Conservation (phyloP, 2,329 filamentous ascomycete genomes). For the Pyricularia pennisetigena region DNA sequence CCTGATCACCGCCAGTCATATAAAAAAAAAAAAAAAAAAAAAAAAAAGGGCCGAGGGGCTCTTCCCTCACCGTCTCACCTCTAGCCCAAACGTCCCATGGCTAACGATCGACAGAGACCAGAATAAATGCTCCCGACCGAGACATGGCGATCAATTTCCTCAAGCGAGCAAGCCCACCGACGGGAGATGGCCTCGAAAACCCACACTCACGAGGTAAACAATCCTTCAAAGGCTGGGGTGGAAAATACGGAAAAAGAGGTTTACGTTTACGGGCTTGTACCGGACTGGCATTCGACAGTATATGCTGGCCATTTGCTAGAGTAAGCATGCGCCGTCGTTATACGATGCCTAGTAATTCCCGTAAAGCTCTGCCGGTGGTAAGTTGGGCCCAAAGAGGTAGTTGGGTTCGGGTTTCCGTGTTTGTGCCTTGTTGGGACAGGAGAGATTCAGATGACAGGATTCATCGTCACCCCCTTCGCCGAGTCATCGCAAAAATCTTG, state of each 20-base stretch:
- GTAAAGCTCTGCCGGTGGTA: background rate
- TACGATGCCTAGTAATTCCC: too few relatives aligned
- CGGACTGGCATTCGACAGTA: background rate
- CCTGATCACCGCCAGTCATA: too few relatives aligned
- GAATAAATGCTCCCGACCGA: background rate
- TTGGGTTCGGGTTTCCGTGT: background rate
- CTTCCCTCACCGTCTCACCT: background rate
- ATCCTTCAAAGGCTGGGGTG: background rate
- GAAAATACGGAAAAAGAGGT: background rate
- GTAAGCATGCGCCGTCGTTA: background rate
- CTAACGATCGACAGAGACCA: background rate
- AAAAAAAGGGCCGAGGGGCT: background rate
- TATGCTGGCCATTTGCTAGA: background rate
- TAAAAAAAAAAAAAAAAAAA: too few relatives aligned
- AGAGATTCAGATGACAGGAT: background rate
- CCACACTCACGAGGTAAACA: background rate
- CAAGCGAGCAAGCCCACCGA: background rate
- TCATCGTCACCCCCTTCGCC: background rate
- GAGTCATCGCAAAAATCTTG: background rate
- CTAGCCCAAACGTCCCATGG: background rate
- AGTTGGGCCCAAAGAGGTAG: background rate
- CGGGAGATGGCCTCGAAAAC: background rate
- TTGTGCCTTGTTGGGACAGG: background rate
- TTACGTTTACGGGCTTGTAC: background rate
- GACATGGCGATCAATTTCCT: background rate